Base-by-base conservation (phyloP, 208 protist species). In the Balamuthia mandrillaris region DNA sequence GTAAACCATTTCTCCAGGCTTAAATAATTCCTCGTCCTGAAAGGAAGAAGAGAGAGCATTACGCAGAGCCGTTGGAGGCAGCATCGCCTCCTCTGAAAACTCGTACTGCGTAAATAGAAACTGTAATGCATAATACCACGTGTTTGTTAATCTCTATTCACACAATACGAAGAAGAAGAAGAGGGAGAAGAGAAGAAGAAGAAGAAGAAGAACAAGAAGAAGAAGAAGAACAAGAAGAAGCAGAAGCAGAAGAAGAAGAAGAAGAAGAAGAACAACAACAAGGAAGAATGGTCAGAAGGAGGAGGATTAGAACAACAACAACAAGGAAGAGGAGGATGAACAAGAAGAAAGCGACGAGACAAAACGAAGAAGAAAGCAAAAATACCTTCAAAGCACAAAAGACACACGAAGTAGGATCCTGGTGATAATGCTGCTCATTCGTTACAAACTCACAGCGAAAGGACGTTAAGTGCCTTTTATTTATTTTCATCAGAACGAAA, bases 1-100 rank as follows among this genome's bases (percentile, higher is more conserved):
- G n/a, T 56, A 56, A 56, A 82, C 75, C 75, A 82, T 82, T 65
- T 82, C 75, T 14, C 75, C 75, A 37, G 66, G 39, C 39, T 82
- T 29, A 54, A 82, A 82, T n/a, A 47, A 39, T 10, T 47, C 29
- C 27, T 82, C 75, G 10, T 29, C 75, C 0, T 47, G 52, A 66
- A 82, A 82, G 18, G 60, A 54, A 4, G 27, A 9, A 66, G 75
- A 41, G 9, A 82, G 12, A 2, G 75, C 75, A 10, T 41, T 33
- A 5, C 75, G 1, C 37, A 82, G 37, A 16, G 60, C 75, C 2
- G 49, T 82, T 33, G 75, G 75, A 33, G 75, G 75, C 6, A 82
- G 60, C 75, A 82, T 82, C 2, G 29, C 33, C 51, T 82, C 75
- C 27, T 66, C 75, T 1, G 75, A 82, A 39, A 37, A 66, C 4